Conservation (phyloP, 257 asterid genomes). For the Nicotiana sylvestris region DNA sequence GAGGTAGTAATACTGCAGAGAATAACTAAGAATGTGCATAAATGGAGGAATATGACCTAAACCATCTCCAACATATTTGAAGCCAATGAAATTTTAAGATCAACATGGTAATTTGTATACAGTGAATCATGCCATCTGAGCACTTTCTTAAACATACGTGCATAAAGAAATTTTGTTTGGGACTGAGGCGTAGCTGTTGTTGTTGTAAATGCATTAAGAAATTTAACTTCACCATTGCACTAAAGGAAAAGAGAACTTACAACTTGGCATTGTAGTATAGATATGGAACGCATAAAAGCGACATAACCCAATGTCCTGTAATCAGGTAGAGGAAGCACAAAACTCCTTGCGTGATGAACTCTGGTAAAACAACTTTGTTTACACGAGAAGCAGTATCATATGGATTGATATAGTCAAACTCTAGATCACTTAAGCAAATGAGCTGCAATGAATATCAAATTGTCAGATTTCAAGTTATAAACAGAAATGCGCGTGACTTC, state of each 20-base stretch:
- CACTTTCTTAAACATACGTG: no score
- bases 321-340: slow-evolving; percentile 65
- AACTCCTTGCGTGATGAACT: slow-evolving; percentile 76
- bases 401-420: slow-evolving; percentile 81
- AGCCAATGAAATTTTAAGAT: background rate
- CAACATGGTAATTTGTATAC: background rate
- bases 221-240: background rate
- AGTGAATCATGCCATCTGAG: background rate
- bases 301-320: slow-evolving; percentile 87
- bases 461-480: background rate
- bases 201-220: background rate
- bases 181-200: no score
- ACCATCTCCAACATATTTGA: background rate
- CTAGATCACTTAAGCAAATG: slow-evolving; percentile 85
- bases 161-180: no score
- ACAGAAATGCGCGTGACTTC: background rate
- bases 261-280: slow-evolving; percentile 64
- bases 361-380: slow-evolving; percentile 68
- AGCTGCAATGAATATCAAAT: slow-evolving; percentile 45
- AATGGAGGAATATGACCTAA: background rate
- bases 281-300: slow-evolving; percentile 63
- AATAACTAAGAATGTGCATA: background rate
- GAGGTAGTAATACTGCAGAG: background rate
- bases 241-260: slow-evolving; percentile 48
- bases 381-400: slow-evolving; percentile 83